Base-by-base conservation (phyloP, 1,284 basidiomycete species). In the Moniliella sp. region DNA sequence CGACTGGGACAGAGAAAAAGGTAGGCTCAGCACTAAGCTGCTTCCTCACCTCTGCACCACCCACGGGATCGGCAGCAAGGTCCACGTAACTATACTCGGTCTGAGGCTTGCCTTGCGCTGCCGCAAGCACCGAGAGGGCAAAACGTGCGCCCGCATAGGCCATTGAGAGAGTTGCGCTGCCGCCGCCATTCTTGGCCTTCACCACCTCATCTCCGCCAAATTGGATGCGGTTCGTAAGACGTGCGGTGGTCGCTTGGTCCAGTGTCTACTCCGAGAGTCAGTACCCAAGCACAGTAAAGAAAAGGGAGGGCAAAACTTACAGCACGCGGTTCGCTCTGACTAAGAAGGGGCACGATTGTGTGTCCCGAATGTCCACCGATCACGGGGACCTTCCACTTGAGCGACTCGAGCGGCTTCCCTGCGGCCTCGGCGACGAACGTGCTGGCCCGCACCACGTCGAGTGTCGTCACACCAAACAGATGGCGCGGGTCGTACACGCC, bases 381-480 rank as follows among this genome's bases (percentile, higher is more conserved):
- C 46, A 94, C 86, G 40, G 84, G 78, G 43, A 94, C 71, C 31
- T 68, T 64, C 46, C 42, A 57, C 36, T 45, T 45, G 35, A 42
- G 45, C 25, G 68, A 72, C 19, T 70, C 63, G 39, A 75, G 73
- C 34, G 71, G 63, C 46, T 72, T 68, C 45, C 74, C 73, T 35
- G 74, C 64, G 45, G 78, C 69, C 62, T 84, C 80, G 18, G 83
- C 69, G 32, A 91, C 75, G 64, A 97, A 97, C 35, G 83, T 86
- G 11, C 83, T 84, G 17, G 91, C 75, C 53, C 91, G 84, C 51
- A 94, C 82, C 43, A 94, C 84, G 63, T 99, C 88, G 42, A 99
- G 73, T 21, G 91, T 94, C 39, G 91, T 49, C 9, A 36, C 62
- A 23, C 32, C 40, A 18, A 61, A 62, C 35, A 33, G 32, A 18